Percentiles rank a stretch among this genome's conserved stretches.
phyloP scores from a whole-genome alignment of 768 basidiomycete species.

The Termitomyces sp. region DNA sequence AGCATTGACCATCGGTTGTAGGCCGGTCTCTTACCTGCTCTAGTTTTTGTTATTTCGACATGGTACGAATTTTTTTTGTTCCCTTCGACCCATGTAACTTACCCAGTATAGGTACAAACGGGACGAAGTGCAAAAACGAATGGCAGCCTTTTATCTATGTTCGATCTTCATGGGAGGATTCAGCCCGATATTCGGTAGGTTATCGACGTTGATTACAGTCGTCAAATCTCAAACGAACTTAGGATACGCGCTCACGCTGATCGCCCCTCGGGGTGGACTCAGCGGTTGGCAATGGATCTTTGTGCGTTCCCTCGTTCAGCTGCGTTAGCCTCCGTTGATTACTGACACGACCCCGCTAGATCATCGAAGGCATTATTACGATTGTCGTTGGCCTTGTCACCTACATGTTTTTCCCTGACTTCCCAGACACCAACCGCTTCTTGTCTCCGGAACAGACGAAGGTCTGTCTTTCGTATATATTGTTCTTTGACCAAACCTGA shows the following conservation, averaged over 20 bases:
- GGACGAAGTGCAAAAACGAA: slow-evolving; percentile 36
- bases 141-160: slow-evolving; percentile 27
- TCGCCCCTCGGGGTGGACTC: slow-evolving; percentile 11
- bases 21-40: slow-evolving; percentile 38
- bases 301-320: slow-evolving; percentile 7
- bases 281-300: slow-evolving; percentile 26
- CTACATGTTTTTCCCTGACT: slow-evolving; percentile 20
- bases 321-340: neutral
- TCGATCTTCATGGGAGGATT: slow-evolving; percentile 27
- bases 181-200: slow-evolving; percentile 19
- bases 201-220: no score
- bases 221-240: neutral
- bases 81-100: neutral
- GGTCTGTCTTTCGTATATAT: slow-evolving; percentile 6
- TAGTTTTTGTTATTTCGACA: slow-evolving; percentile 35
- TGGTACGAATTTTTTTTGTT: slow-evolving; percentile 18
- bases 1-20: slow-evolving; percentile 1
- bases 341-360: slow-evolving; percentile 16
- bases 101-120: slow-evolving; percentile 25
- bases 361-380: slow-evolving; percentile 22
- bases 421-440: slow-evolving; percentile 26
- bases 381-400: slow-evolving; percentile 18
- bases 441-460: slow-evolving; percentile 30
- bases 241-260: slow-evolving; percentile 14
- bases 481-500: slow-evolving; percentile 12